A percentile compares a stretch with the other conserved stretches of the same genome.
phyloP scores from a whole-genome alignment of 179 eudicot species.

The Spinacia oleracea region DNA sequence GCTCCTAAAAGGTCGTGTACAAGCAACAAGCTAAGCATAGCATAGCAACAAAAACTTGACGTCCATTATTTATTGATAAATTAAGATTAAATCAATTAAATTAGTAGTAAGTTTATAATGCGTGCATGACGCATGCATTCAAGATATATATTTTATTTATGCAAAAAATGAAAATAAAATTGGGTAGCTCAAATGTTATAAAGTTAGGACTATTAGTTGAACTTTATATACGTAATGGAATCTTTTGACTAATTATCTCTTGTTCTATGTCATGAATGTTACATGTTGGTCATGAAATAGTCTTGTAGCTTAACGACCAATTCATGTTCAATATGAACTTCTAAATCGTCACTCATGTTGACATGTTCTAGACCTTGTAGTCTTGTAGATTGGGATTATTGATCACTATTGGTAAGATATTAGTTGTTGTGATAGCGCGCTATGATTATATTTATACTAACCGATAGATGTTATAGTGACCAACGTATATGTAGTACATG shows the following conservation, averaged over 20 bases:
- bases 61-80: constrained; percentile 20
- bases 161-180: background rate
- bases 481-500: no score
- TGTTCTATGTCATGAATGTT: background rate
- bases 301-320: background rate
- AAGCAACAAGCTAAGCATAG: background rate
- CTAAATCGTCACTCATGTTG: background rate
- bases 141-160: background rate
- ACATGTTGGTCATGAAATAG: background rate
- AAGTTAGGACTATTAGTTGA: background rate
- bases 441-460: no score
- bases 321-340: background rate
- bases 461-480: no score
- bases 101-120: background rate
- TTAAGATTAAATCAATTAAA: background rate
- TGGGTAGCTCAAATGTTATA: background rate
- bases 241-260: background rate
- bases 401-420: no score
- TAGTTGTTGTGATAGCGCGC: no score
- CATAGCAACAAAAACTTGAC: constrained; percentile 23
- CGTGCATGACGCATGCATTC: constrained; percentile 14
- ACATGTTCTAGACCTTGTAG: no score
- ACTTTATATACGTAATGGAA: constrained; percentile 13
- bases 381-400: no score
- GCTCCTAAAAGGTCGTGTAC: constrained; percentile 23